Conservation (phyloP, 2,329 filamentous ascomycete species). For the Colletotrichum horii region DNA sequence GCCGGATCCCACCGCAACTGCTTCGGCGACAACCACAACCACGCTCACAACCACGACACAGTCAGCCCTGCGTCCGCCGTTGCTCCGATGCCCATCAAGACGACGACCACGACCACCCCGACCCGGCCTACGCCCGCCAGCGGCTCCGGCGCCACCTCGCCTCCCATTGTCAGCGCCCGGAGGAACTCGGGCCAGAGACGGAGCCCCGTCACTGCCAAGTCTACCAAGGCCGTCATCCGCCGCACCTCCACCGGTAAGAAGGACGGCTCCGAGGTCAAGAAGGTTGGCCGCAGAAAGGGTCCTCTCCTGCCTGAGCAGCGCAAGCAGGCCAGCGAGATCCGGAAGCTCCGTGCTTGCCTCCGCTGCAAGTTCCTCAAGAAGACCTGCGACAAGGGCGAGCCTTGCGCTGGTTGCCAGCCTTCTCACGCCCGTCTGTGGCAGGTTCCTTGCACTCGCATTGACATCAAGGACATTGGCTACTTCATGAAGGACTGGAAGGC, state of each 20-base stretch:
- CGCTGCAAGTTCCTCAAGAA: slow-evolving; percentile 99
- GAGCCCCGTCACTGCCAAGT: slow-evolving; percentile 77
- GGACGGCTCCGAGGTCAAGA: slow-evolving; percentile 82
- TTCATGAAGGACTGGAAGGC: slow-evolving; percentile 99
- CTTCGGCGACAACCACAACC: slow-evolving; percentile 59
- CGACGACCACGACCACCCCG: slow-evolving; percentile 59
- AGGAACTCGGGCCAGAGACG: slow-evolving; percentile 75
- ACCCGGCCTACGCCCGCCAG: slow-evolving; percentile 65
- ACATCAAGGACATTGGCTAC: slow-evolving; percentile 97
- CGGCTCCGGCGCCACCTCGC: slow-evolving; percentile 64
- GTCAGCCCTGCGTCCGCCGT: slow-evolving; percentile 73
- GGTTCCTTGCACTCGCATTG: slow-evolving; percentile 95
- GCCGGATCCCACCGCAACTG: slow-evolving; percentile 65
- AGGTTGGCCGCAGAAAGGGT: slow-evolving; percentile 87
- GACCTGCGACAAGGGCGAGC: slow-evolving; percentile 97
- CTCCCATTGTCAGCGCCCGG: slow-evolving; percentile 66
- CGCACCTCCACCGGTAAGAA: slow-evolving; percentile 80
- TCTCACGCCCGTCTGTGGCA: slow-evolving; percentile 96
- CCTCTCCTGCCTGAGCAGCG: slow-evolving; percentile 91
- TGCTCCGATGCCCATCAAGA: slow-evolving; percentile 73
- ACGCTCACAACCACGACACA: slow-evolving; percentile 44
- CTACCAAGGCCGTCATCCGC: slow-evolving; percentile 83
- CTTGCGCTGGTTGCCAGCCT: slow-evolving; percentile 92
- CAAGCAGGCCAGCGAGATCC: slow-evolving; percentile 95
- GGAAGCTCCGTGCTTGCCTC: slow-evolving; percentile 90